Percentiles rank a stretch among this genome's conserved stretches.
phyloP scores from a whole-genome alignment of 345 rosid species.

The Gossypium mustelinum region DNA sequence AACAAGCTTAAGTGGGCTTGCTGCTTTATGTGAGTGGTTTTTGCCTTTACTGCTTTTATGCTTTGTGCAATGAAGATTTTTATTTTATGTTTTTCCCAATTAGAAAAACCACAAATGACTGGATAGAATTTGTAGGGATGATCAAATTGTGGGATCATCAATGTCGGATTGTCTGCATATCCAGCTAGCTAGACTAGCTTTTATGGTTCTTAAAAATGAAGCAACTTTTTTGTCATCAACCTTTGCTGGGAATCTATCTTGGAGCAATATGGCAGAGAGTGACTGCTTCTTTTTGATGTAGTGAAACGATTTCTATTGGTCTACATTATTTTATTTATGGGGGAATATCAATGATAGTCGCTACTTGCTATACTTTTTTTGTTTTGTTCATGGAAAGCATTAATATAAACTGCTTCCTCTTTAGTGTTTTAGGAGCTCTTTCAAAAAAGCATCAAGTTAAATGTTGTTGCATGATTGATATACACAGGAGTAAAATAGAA shows the following conservation, averaged over 20 bases:
- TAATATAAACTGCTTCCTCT: background rate
- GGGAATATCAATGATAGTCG: background rate
- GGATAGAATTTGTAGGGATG: background rate
- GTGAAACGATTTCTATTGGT: background rate
- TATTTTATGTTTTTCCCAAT: background rate
- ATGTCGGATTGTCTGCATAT: constrained; percentile 1
- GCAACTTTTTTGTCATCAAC: background rate
- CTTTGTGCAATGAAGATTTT: background rate
- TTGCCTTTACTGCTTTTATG: background rate
- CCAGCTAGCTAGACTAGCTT: background rate
- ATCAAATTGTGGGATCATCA: constrained; percentile 1
- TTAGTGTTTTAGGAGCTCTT: background rate
- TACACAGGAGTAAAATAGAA: too few species aligned
- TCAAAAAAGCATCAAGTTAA: background rate
- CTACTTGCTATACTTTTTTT: background rate
- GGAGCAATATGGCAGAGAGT: background rate
- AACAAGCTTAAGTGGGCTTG: background rate
- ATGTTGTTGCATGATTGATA: background rate
- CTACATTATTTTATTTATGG: background rate
- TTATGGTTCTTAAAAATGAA: background rate
- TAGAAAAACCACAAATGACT: background rate
- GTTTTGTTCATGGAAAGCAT: background rate
- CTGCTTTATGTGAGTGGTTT: background rate
- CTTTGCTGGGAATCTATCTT: background rate
- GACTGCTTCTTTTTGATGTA: background rate